phyloP scores from a whole-genome alignment of 2,329 filamentous ascomycete genomes.

The Diplodia mutila region DNA sequence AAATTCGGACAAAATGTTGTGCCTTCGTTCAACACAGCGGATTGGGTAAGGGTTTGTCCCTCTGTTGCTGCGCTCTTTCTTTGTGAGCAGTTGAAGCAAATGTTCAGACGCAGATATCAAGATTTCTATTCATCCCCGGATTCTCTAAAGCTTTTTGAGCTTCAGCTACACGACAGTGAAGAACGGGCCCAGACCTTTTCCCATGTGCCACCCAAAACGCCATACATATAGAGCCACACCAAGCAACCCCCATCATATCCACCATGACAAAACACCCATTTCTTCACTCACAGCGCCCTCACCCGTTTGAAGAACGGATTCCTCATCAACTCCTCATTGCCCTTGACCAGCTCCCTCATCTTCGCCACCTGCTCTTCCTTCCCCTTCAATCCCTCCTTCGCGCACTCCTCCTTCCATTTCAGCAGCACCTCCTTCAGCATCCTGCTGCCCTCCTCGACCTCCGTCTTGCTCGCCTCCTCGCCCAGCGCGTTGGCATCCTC shows the following conservation, averaged over 20 bases:
- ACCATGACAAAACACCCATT: neutral
- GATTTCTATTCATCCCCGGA: too few relatives aligned
- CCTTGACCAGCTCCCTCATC: slow-evolving; percentile 78
- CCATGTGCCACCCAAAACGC: neutral
- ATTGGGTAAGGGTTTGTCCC: too few relatives aligned
- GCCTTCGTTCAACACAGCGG: too few relatives aligned
- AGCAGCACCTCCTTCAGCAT: slow-evolving; percentile 82
- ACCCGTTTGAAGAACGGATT: slow-evolving; percentile 70
- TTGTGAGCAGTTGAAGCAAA: too few relatives aligned
- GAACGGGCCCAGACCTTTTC: neutral
- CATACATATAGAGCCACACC: neutral
- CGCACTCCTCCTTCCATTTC: slow-evolving; percentile 78
- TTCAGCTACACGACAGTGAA: neutral
- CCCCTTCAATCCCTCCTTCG: slow-evolving; percentile 58
- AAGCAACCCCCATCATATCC: neutral
- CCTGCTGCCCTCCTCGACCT: slow-evolving; percentile 85
- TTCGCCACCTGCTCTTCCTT: slow-evolving; percentile 76
- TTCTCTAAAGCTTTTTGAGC: too few relatives aligned
- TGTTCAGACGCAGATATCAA: too few relatives aligned
- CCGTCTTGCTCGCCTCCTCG: slow-evolving; percentile 67
- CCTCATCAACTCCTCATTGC: slow-evolving; percentile 65
- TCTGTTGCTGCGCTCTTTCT: too few relatives aligned
- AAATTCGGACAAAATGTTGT: too few relatives aligned
- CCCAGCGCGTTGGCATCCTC: slow-evolving; percentile 51
- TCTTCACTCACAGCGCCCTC: slow-evolving; percentile 46